A percentile compares a stretch with the other conserved stretches of the same genome.
phyloP scores from a whole-genome alignment of 805 yeast species.

The Pichia ethanolica region DNA sequence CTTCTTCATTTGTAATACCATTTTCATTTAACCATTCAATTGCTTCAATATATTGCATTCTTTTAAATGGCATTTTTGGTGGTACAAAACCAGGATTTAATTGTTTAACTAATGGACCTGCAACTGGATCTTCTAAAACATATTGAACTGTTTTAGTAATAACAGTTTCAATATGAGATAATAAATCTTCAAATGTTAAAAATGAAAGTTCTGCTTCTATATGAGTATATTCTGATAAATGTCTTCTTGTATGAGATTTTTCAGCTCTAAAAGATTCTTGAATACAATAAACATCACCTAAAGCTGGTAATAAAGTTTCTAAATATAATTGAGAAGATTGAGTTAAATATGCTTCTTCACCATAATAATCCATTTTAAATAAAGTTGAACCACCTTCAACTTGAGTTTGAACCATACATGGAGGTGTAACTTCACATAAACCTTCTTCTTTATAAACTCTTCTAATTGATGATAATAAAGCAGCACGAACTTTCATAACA shows the following conservation, averaged over 20 bases:
- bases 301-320: slow-evolving; percentile 92
- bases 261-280: slow-evolving; percentile 99
- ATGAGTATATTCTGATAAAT: slow-evolving; percentile 93
- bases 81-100: slow-evolving; percentile 86
- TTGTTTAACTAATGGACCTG: slow-evolving; percentile 84
- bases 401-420: slow-evolving; percentile 99
- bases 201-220: slow-evolving; percentile 92
- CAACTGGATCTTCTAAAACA: slow-evolving; percentile 82
- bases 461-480: slow-evolving; percentile 66
- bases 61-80: slow-evolving; percentile 80
- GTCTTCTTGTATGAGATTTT: slow-evolving; percentile 97
- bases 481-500: slow-evolving; percentile 91
- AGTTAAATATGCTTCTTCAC: slow-evolving; percentile 92
- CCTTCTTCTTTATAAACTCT: slow-evolving; percentile 68
- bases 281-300: slow-evolving; percentile 95
- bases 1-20: slow-evolving; percentile 91
- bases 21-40: slow-evolving; percentile 95
- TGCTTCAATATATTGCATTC: slow-evolving; percentile 88
- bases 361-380: slow-evolving; percentile 89
- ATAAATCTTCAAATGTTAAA: slow-evolving; percentile 77
- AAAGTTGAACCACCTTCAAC: slow-evolving; percentile 99
- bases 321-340: slow-evolving; percentile 95
- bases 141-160: slow-evolving; percentile 62
- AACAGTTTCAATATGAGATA: slow-evolving; percentile 76
- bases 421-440: slow-evolving; percentile 90